Conservation (phyloP, 1,284 basidiomycete genomes). For the Malassezia obtusa region DNA sequence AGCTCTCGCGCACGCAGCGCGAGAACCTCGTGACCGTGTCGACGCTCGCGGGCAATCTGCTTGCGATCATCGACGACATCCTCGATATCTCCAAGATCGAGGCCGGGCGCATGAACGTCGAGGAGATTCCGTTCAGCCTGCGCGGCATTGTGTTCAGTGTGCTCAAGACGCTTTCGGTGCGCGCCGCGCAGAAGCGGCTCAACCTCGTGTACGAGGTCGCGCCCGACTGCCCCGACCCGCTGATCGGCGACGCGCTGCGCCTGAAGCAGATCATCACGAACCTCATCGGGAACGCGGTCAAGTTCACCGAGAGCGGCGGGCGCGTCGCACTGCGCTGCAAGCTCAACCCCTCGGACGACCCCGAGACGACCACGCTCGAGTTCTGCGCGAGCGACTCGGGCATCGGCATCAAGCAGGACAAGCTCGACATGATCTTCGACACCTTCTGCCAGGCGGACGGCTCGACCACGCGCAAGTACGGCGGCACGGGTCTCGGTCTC, state of each 20-base stretch:
- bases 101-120: slow-evolving; percentile 98
- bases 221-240: slow-evolving; percentile 87
- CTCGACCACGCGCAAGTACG: slow-evolving; percentile 64
- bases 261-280: slow-evolving; percentile 49
- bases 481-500: slow-evolving; percentile 92
- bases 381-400: slow-evolving; percentile 97
- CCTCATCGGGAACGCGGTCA: slow-evolving; percentile 43
- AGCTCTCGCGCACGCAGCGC: slow-evolving; percentile 74
- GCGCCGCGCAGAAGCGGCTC: slow-evolving; percentile 92
- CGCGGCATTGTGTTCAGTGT: slow-evolving; percentile 94
- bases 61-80: slow-evolving; percentile 70
- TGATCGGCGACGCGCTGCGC: slow-evolving; percentile 90
- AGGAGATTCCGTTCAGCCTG: slow-evolving; percentile 94
- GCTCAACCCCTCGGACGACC: slow-evolving; percentile 58
- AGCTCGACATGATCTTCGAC: slow-evolving; percentile 96
- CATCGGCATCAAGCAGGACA: slow-evolving; percentile 98
- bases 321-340: slow-evolving; percentile 82
- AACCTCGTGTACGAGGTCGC: slow-evolving; percentile 96
- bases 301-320: slow-evolving; percentile 76
- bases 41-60: slow-evolving; percentile 78
- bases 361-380: slow-evolving; percentile 72
- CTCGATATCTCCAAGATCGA: slow-evolving; percentile 54
- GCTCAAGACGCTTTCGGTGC: slow-evolving; percentile 93
- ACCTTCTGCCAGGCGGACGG: slow-evolving; percentile 98
- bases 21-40: slow-evolving; percentile 95